Evolutionary conservation across 495 filamentous ascomycete species (phyloP).

Genomic region (Penicillium cosmopolitanum): DNA sequence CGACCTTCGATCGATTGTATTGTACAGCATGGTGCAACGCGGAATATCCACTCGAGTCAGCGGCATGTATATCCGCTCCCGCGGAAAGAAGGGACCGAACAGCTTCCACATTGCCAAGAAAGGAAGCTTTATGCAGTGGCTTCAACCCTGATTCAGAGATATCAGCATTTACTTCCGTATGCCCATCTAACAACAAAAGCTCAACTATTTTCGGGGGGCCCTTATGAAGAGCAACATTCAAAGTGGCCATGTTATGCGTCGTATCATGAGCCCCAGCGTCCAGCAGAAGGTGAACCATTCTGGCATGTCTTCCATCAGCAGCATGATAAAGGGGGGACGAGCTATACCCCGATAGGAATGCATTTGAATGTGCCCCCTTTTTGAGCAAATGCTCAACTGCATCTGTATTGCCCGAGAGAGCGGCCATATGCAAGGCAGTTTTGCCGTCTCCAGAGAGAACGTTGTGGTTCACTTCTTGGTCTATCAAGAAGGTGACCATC

Average conservation of each 20-base stretch:
- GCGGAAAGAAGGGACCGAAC: background rate
- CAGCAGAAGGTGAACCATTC: background rate
- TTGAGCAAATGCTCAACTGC: background rate
- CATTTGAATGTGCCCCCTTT: background rate
- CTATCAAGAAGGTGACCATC: too few species aligned
- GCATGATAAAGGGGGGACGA: background rate
- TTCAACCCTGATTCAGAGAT: background rate
- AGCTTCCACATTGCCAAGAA: background rate
- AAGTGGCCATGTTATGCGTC: background rate
- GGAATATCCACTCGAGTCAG: background rate
- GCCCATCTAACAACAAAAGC: background rate
- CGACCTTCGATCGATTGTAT: slow-evolving; percentile 1
- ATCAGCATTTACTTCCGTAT: background rate
- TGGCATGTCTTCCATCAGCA: background rate
- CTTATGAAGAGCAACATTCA: background rate
- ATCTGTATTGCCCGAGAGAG: background rate
- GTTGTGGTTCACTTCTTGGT: too few species aligned
- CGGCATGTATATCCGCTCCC: background rate
- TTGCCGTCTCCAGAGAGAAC: too few species aligned
- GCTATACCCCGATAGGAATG: background rate
- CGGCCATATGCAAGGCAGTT: background rate
- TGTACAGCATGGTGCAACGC: background rate
- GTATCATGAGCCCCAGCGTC: background rate
- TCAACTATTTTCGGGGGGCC: background rate
- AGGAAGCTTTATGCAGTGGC: background rate